phyloP scores from a whole-genome alignment of 441 rosid genomes.

The Erysimum cheiri region DNA sequence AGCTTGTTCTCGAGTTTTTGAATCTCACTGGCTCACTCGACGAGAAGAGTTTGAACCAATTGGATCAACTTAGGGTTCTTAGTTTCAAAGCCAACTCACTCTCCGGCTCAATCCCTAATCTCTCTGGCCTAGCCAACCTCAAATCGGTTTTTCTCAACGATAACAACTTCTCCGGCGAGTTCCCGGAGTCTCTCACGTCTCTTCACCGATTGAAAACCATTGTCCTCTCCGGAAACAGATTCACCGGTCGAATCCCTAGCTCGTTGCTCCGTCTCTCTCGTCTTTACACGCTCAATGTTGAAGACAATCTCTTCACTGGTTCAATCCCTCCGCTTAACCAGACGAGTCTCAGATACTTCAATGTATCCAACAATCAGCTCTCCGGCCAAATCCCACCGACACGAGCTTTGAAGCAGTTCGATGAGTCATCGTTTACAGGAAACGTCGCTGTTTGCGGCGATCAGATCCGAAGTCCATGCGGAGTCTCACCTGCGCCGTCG shows the following conservation, averaged over 20 bases:
- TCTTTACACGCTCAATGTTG: constrained; percentile 58
- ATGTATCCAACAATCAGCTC: constrained; percentile 70
- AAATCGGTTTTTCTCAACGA: constrained; percentile 69
- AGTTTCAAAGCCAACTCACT: constrained; percentile 85
- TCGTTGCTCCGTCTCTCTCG: constrained; percentile 64
- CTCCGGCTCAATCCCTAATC: constrained; percentile 71
- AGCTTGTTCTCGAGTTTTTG: constrained; percentile 74
- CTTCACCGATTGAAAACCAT: constrained; percentile 76
- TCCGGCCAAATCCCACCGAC: constrained; percentile 76
- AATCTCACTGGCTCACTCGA: constrained; percentile 69
- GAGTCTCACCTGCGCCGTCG: constrained; percentile 51
- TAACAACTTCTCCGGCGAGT: constrained; percentile 72
- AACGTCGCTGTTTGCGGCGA: constrained; percentile 73
- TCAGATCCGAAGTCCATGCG: constrained; percentile 65
- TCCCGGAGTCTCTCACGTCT: constrained; percentile 63
- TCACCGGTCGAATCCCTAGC: constrained; percentile 66
- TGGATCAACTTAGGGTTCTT: constrained; percentile 82
- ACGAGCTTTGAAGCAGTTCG: constrained; percentile 69
- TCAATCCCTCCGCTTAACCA: constrained; percentile 75
- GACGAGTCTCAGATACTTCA: constrained; percentile 73
- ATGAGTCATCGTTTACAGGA: constrained; percentile 61
- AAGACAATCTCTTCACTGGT: constrained; percentile 67
- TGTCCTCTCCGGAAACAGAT: constrained; percentile 55
- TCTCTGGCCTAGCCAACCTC: constrained; percentile 70
- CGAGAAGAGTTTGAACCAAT: constrained; percentile 51